phyloP scores from a whole-genome alignment of 805 yeast genomes.

The Kazachstania viticola region DNA sequence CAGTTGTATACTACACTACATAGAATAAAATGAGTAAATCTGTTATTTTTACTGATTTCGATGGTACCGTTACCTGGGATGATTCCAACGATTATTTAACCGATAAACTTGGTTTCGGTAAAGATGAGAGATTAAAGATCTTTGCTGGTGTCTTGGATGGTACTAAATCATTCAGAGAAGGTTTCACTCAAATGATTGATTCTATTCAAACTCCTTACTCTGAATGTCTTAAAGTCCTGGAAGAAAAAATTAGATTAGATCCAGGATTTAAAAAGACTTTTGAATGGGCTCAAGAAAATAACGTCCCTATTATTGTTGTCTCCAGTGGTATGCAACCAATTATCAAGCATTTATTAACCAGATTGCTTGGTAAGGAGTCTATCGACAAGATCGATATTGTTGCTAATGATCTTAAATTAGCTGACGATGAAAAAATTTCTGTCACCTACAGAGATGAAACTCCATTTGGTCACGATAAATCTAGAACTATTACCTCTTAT shows the following conservation, averaged over 20 bases:
- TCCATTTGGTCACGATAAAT: constrained; percentile 90
- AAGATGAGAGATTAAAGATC: constrained; percentile 48
- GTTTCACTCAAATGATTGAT: constrained; percentile 74
- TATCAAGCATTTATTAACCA: constrained; percentile 62
- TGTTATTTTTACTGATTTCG: constrained; percentile 93
- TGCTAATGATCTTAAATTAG: constrained; percentile 59
- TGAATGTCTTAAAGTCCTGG: constrained; percentile 63
- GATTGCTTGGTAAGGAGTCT: constrained; percentile 69
- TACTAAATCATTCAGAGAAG: constrained; percentile 62
- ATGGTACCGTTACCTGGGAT: constrained; percentile 92
- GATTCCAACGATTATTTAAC: constrained; percentile 91
- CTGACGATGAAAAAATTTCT: constrained; percentile 58
- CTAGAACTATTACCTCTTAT: constrained; percentile 53
- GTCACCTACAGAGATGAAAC: constrained; percentile 80
- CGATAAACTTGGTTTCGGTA: constrained; percentile 81
- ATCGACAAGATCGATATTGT: constrained; percentile 63
- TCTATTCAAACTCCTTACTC: constrained; percentile 67
- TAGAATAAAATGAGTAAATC: constrained; percentile 44
- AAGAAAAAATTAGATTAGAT: constrained; percentile 62
- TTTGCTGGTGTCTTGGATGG: constrained; percentile 67
- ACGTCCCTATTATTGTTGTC: constrained; percentile 77
- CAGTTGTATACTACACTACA: no score
- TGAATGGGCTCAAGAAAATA: constrained; percentile 59
- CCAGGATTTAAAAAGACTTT: constrained; percentile 82
- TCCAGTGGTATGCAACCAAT: constrained; percentile 92